Percentiles rank a stretch among this genome's conserved stretches.
phyloP scores from a whole-genome alignment of 2,329 filamentous ascomycete species.

The Cucurbitaria berberidis region DNA sequence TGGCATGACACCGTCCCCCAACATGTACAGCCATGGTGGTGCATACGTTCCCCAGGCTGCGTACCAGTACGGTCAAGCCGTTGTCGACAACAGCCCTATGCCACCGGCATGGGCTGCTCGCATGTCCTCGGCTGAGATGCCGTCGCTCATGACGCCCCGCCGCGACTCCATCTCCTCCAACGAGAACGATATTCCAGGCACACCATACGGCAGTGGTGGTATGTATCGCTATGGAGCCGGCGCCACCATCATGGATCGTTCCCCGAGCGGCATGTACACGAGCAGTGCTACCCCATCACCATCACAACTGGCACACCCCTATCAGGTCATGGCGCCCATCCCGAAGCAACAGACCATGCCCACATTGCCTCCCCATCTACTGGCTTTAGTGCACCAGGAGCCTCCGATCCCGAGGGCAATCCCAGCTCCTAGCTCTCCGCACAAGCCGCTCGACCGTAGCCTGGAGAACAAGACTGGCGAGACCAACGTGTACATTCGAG shows the following conservation, averaged over 20 bases:
- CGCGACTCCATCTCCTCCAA: conserved; percentile 60
- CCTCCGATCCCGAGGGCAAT: conserved; percentile 87
- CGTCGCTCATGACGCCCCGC: conserved; percentile 58
- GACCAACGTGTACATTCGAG: conserved; percentile 97
- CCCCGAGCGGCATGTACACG: conserved; percentile 56
- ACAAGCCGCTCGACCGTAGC: conserved; percentile 91
- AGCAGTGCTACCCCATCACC: conserved; percentile 58
- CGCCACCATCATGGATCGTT: conserved; percentile 57
- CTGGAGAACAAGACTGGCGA: conserved; percentile 94
- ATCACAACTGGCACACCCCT: conserved; percentile 54
- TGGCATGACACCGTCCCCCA: conserved; percentile 43
- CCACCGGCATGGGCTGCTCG: conserved; percentile 54
- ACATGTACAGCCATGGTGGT: conserved; percentile 55
- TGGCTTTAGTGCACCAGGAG: conserved; percentile 65
- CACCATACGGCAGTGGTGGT: conserved; percentile 53
- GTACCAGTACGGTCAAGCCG: conserved; percentile 54
- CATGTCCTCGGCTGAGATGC: conserved; percentile 55
- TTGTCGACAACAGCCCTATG: conserved; percentile 55
- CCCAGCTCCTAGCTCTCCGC: conserved; percentile 83
- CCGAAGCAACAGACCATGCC: conserved; percentile 46
- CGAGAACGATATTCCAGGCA: conserved; percentile 59
- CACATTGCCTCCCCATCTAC: conserved; percentile 54
- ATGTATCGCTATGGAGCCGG: conserved; percentile 54
- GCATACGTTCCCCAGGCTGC: conserved; percentile 52
- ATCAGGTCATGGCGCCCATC: conserved; percentile 51